Conservation (phyloP, 2,329 filamentous ascomycete genomes). For the Juglanconis sp. region DNA sequence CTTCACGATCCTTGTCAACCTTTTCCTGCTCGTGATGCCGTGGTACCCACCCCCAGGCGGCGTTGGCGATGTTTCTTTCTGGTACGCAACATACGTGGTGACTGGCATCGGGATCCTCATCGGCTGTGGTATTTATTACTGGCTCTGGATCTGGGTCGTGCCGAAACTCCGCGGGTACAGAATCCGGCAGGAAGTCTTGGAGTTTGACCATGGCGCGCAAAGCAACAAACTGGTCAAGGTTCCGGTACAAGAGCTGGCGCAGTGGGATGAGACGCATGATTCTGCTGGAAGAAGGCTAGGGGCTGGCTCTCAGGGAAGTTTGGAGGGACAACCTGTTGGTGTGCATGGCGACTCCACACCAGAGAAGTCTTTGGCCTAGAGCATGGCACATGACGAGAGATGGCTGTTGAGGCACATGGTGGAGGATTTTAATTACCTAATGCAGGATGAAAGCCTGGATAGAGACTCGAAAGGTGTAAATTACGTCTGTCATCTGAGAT, state of each 20-base stretch:
- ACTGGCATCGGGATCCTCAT: constrained; percentile 58
- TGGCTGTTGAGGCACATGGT: no score
- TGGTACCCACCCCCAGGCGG: constrained; percentile 67
- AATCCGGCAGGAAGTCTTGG: constrained; percentile 7
- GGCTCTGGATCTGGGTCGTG: constrained; percentile 25
- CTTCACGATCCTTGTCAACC: constrained; percentile 57
- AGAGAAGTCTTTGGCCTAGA: background rate
- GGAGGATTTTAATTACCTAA: no score
- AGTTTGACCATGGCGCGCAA: constrained; percentile 39
- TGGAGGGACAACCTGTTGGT: constrained; percentile 24
- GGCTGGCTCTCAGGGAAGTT: background rate
- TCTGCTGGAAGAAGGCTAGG: constrained; percentile 20
- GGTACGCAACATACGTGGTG: constrained; percentile 68
- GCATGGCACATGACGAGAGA: background rate
- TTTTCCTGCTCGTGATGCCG: constrained; percentile 65
- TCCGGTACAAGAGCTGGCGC: constrained; percentile 36
- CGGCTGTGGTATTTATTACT: constrained; percentile 49
- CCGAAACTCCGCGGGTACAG: constrained; percentile 4
- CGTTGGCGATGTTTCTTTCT: constrained; percentile 66
- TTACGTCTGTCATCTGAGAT: no score
- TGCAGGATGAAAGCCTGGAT: no score
- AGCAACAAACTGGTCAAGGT: constrained; percentile 48
- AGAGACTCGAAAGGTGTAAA: no score
- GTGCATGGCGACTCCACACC: constrained; percentile 31
- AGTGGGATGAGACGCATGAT: constrained; percentile 40